Percentiles rank a stretch among this genome's conserved stretches.
Conservation (phyloP, 202 grass and related monocot species). For the Carex arenaria region DNA sequence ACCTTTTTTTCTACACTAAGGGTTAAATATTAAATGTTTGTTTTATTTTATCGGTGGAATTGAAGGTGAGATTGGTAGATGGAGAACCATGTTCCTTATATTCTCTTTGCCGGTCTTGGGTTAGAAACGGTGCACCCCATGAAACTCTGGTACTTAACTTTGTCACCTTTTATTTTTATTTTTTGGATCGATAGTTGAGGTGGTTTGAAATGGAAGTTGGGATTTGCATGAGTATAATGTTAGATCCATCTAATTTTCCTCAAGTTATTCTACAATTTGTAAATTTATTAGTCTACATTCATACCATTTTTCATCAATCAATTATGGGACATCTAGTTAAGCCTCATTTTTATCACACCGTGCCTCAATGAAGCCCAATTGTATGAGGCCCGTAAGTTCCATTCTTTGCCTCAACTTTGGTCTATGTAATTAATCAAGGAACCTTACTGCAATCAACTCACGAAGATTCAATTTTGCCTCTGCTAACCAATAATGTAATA, state of each 20-base stretch:
- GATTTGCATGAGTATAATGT: neutral
- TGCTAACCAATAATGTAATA: neutral
- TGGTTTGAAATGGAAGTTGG: neutral
- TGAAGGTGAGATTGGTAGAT: conserved; percentile 71
- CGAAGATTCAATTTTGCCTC: neutral
- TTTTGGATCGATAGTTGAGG: neutral
- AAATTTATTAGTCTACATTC: neutral
- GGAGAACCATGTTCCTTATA: conserved; percentile 72
- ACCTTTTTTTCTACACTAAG: conserved; percentile 12
- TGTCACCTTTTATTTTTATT: neutral
- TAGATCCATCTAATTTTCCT: neutral
- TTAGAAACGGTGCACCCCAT: conserved; percentile 62
- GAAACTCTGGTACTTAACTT: conserved; percentile 64
- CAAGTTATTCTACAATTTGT: neutral
- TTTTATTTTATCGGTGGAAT: conserved; percentile 19
- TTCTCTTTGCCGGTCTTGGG: conserved; percentile 87
- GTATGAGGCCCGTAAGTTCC: neutral
- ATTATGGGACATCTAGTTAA: neutral
- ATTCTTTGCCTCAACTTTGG: neutral
- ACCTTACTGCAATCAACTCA: neutral
- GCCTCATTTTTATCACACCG: neutral
- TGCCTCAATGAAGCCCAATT: neutral
- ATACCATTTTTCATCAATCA: neutral
- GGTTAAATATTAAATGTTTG: neutral
- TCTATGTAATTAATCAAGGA: neutral